Percentiles rank a stretch among this genome's conserved stretches.
Conservation (phyloP, 306 rosid species). For the Fragaria ananassa region DNA sequence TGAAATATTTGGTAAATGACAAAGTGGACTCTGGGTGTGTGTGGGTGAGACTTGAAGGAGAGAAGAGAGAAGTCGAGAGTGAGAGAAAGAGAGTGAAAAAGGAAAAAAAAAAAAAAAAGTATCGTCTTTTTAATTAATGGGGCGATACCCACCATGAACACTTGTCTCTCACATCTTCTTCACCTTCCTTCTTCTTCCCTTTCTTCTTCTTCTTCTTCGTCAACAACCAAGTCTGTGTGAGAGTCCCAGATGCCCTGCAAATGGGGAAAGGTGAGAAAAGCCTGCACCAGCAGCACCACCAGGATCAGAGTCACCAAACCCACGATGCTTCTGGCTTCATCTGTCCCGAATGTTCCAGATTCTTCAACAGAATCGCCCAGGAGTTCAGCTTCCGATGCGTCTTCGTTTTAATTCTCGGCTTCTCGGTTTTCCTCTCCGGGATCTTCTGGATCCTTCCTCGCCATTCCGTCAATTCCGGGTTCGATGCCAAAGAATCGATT, state of each 20-base stretch:
- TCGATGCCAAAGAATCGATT: slow-evolving; percentile 58
- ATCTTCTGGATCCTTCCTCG: slow-evolving; percentile 79
- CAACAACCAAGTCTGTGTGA: background rate
- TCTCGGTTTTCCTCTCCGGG: slow-evolving; percentile 61
- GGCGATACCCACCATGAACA: slow-evolving; percentile 31
- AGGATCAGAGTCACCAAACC: slow-evolving; percentile 31
- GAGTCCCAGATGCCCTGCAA: slow-evolving; percentile 50
- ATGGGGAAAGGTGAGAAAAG: slow-evolving; percentile 53
- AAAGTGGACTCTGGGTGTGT: background rate
- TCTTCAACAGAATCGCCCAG: slow-evolving; percentile 26
- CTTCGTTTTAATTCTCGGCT: slow-evolving; percentile 51
- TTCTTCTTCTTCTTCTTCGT: slow-evolving; percentile 10
- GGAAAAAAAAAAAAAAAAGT: background rate
- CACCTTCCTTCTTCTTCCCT: slow-evolving; percentile 8
- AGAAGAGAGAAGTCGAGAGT: background rate
- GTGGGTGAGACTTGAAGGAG: background rate
- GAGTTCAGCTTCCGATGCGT: slow-evolving; percentile 70
- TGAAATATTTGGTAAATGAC: background rate
- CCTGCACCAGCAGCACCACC: slow-evolving; percentile 44
- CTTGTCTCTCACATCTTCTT: slow-evolving; percentile 32
- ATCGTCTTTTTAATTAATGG: background rate
- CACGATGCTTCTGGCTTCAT: slow-evolving; percentile 34
- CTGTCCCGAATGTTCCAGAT: slow-evolving; percentile 45
- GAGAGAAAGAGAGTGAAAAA: background rate
- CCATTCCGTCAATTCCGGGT: slow-evolving; percentile 25